Percentiles rank a stretch among this genome's conserved stretches.
These are phyloP conservation scores for Linanthus parryae DNA, from an alignment of 148 eudicot genomes.

Conservation along the genomic window DNA sequence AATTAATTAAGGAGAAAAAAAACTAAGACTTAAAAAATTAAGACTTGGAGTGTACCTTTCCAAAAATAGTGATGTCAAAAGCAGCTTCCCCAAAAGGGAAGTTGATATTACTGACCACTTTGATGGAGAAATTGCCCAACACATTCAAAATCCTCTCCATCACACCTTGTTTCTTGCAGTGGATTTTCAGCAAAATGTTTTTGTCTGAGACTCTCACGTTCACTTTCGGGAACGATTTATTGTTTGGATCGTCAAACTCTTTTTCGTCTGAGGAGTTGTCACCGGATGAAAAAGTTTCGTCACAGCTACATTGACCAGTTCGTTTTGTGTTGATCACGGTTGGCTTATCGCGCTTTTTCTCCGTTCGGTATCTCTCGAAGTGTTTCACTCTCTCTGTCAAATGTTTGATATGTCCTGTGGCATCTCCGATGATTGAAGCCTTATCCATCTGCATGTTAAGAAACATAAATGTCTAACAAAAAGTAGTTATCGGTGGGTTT, in stretches of 20 bases:
- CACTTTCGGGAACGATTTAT: slow-evolving; percentile 19
- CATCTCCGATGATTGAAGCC: slow-evolving; percentile 28
- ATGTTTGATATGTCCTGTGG: slow-evolving; percentile 26
- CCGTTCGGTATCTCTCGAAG: slow-evolving; percentile 25
- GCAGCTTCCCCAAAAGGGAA: slow-evolving; percentile 27
- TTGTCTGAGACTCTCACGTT: slow-evolving; percentile 25
- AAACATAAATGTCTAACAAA: too few relatives aligned
- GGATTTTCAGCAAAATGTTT: slow-evolving; percentile 26
- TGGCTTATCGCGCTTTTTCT: too few relatives aligned
- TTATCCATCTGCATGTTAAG: slow-evolving; percentile 29
- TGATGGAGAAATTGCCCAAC: slow-evolving; percentile 26
- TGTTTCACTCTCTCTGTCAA: slow-evolving; percentile 25
- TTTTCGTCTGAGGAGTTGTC: slow-evolving; percentile 16
- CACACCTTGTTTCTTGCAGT: slow-evolving; percentile 22
- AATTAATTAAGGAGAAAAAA: too few relatives aligned
- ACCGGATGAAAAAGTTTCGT: slow-evolving; percentile 15
- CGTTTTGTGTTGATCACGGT: background rate
- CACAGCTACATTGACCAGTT: slow-evolving; percentile 2
- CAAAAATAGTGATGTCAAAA: slow-evolving; percentile 28
- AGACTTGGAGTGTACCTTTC: slow-evolving; percentile 33
- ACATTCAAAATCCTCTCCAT: slow-evolving; percentile 14
- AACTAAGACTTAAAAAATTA: too few relatives aligned
- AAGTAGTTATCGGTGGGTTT: too few relatives aligned
- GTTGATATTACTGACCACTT: slow-evolving; percentile 17
- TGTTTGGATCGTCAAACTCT: background rate